phyloP scores from a whole-genome alignment of 257 asterid species.

The Cynanchum wilfordii region DNA sequence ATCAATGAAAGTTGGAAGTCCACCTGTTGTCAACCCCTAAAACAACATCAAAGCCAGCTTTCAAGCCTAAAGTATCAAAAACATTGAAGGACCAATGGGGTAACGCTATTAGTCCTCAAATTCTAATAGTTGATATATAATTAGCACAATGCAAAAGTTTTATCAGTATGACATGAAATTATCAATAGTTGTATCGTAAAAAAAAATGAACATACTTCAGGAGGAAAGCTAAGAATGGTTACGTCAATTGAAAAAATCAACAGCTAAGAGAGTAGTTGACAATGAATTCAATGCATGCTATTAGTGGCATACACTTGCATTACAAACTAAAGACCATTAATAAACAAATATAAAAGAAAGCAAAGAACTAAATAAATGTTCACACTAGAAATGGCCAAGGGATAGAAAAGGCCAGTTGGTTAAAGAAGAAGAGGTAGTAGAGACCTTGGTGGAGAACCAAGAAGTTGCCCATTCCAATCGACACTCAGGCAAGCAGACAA shows the following conservation, averaged over 20 bases:
- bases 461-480: neutral
- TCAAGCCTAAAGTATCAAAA: neutral
- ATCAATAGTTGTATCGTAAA: neutral
- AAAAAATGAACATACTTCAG: neutral
- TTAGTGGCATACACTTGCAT: neutral
- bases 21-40: slow-evolving; percentile 98
- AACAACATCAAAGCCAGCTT: slow-evolving; percentile 12
- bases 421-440: neutral
- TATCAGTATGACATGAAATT: neutral
- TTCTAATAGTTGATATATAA: neutral
- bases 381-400: neutral
- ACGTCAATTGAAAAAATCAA: neutral
- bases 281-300: neutral
- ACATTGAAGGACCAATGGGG: neutral
- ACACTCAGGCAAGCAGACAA: neutral
- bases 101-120: neutral
- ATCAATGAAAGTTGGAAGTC: slow-evolving; percentile 97
- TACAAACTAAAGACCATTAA: neutral
- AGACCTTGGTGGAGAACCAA: neutral
- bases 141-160: neutral
- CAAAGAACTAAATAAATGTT: neutral
- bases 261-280: neutral
- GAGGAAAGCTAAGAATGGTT: neutral
- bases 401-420: neutral
- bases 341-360: neutral